A percentile compares a stretch with the other conserved stretches of the same genome.
phyloP scores from a whole-genome alignment of 148 eudicot genomes.

The Euryodendron excelsum region DNA sequence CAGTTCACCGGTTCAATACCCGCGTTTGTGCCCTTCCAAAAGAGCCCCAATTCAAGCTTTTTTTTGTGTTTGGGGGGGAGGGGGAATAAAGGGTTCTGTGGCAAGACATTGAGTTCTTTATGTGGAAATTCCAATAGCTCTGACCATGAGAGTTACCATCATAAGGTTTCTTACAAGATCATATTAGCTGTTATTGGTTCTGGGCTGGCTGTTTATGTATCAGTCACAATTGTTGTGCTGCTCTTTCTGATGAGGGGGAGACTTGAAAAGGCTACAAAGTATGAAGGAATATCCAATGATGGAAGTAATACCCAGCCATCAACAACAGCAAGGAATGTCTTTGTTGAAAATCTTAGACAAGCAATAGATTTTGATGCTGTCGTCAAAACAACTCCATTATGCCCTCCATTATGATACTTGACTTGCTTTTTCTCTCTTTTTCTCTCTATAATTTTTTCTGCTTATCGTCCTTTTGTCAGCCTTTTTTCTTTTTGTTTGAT shows the following conservation, averaged over 20 bases:
- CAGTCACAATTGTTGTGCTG: conserved; percentile 74
- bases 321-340: conserved; percentile 66
- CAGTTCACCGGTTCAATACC: conserved; percentile 80
- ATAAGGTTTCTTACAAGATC: too few species aligned
- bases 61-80: too few species aligned
- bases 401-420: too few species aligned
- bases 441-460: too few species aligned
- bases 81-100: conserved; percentile 83
- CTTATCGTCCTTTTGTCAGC: too few species aligned
- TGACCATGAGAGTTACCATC: conserved; percentile 44
- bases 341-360: conserved; percentile 75
- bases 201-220: conserved; percentile 78
- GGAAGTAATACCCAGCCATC: conserved; percentile 42
- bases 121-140: conserved; percentile 43
- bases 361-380: conserved; percentile 92
- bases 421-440: too few species aligned
- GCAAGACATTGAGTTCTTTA: conserved; percentile 58
- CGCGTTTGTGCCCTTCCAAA: conserved; percentile 72
- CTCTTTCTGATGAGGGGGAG: conserved; percentile 92
- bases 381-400: conserved; percentile 69
- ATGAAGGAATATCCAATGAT: conserved; percentile 38
- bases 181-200: conserved; percentile 91
- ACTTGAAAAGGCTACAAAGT: conserved; percentile 65
- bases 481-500: too few species aligned
- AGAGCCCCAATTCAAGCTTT: conserved; percentile 79